Percentiles rank a stretch among this genome's conserved stretches.
These are phyloP conservation scores for Solanum corneliomulleri DNA, from an alignment of 257 asterid genomes.

Conservation along the genomic window DNA sequence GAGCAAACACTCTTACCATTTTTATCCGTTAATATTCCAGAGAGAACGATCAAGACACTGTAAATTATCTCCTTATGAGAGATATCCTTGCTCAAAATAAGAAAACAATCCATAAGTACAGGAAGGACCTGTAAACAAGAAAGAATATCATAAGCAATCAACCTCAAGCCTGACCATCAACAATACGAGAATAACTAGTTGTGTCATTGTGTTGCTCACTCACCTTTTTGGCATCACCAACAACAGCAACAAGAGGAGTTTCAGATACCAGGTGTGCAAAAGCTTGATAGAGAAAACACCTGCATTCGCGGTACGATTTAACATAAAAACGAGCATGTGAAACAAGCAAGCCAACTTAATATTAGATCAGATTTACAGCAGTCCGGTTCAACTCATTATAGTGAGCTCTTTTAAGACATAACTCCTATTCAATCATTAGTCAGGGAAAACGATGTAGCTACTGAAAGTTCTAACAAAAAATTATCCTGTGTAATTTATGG, in stretches of 20 bases:
- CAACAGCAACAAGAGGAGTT: constrained; percentile 63
- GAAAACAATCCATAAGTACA: constrained; percentile 53
- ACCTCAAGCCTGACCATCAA: not conserved
- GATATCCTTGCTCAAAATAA: constrained; percentile 40
- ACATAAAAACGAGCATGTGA: not conserved
- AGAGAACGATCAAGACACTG: constrained; percentile 53
- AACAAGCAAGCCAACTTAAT: not conserved
- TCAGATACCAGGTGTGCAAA: constrained; percentile 60
- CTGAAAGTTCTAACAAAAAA: not conserved
- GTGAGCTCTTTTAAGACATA: not conserved
- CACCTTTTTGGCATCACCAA: constrained; percentile 77
- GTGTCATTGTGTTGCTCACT: not conserved
- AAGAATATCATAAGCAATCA: constrained; percentile 3
- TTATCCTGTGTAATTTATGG: not conserved
- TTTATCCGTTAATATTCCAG: constrained; percentile 65
- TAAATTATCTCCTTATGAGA: constrained; percentile 52
- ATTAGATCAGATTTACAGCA: not conserved
- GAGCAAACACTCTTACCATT: constrained; percentile 44
- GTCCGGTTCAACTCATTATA: not conserved
- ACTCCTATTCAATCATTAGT: not conserved
- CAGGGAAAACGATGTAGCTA: not conserved
- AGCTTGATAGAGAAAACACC: constrained; percentile 68
- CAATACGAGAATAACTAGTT: not conserved
- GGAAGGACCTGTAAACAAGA: constrained; percentile 65
- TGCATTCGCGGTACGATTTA: constrained; percentile 14